Evolutionary conservation across 2,329 filamentous ascomycete genomes (phyloP), one percentile per base, ranked within the genome.

Genomic region (Colletotrichum echinochloae): DNA sequence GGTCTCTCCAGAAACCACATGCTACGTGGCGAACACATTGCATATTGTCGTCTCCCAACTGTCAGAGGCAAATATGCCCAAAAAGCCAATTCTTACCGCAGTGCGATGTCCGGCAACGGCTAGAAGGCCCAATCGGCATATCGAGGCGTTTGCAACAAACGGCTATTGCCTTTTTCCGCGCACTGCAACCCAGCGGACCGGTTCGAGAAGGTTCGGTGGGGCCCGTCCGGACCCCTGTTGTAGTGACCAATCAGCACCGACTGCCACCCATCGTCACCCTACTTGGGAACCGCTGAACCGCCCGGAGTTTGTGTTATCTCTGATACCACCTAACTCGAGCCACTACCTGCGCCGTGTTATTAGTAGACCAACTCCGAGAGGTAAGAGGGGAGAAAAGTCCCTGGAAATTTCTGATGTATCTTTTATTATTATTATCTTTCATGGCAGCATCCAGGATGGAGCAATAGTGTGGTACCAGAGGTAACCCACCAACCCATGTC

Each of bases 201-300:
- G 76, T 83, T 83, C 82, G 82, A 82, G 82, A 83, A 83, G 80
- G 75, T 83, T 83, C 82, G 80, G 81, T 83, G 82, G 81, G 79
- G 75, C 77, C 52, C 41, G 63, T 62, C 51, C 55, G 60, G 59
- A 48, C 30, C 68, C 69, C 64, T 70, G 64, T 39, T 37, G 9
- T 30, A 7, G 2, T 9, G 14, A 9, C 69, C 59, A 70, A 71
- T 71, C 65, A 69, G 23, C 14, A 0, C 30, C 26, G 20, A 23
- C 35, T 33, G 18, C 37, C 39, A 60, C 8, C 66, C 30, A 56
- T 44, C 62, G 66, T 65, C 56, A 72, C 55, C 28, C 30, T 23
- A 41, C 33, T 41, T 49, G 26, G 60, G 35, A 23, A 48, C 57
- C 65, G 68, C 69, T 54, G 69, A 68, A 71, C 69, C 65, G 60